Conservation (phyloP, 2,329 filamentous ascomycete genomes). For the Ceratocystis destructans region DNA sequence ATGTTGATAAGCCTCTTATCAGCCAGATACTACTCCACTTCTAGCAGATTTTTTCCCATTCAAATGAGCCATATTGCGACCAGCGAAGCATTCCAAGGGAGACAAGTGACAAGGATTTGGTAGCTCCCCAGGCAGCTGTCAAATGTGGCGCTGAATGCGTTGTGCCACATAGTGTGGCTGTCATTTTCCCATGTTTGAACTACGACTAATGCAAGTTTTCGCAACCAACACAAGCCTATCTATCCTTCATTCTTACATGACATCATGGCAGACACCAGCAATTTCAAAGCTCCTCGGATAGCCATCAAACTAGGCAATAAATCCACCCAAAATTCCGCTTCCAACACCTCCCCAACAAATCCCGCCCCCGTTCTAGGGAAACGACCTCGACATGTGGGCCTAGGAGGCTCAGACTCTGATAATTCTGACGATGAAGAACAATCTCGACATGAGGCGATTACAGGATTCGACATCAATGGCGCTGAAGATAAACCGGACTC, state of each 20-base stretch:
- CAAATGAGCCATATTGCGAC: slow-evolving; percentile 3
- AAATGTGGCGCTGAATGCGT: background rate
- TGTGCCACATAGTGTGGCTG: background rate
- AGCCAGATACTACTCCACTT: slow-evolving; percentile 16
- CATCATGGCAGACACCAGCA: slow-evolving; percentile 8
- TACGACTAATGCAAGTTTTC: background rate
- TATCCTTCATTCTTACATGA: background rate
- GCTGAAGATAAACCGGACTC: slow-evolving; percentile 5
- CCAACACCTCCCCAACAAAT: slow-evolving; percentile 6
- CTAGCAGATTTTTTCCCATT: slow-evolving; percentile 17
- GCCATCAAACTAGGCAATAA: slow-evolving; percentile 20
- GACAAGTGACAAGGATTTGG: background rate
- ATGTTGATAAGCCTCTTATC: slow-evolving; percentile 16
- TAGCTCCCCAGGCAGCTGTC: background rate
- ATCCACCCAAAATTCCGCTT: slow-evolving; percentile 6
- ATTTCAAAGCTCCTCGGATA: slow-evolving; percentile 19
- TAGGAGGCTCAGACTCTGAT: slow-evolving; percentile 19
- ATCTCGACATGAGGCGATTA: slow-evolving; percentile 14
- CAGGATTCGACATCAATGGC: slow-evolving; percentile 13
- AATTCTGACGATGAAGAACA: slow-evolving; percentile 15
- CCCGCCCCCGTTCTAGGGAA: slow-evolving; percentile 19
- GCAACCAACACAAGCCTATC: background rate
- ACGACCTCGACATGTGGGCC: slow-evolving; percentile 16
- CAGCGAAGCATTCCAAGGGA: background rate
- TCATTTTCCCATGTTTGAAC: background rate